Evolutionary conservation across 2,329 filamentous ascomycete species (phyloP).

Genomic region (Coniochaeta prunicola): DNA sequence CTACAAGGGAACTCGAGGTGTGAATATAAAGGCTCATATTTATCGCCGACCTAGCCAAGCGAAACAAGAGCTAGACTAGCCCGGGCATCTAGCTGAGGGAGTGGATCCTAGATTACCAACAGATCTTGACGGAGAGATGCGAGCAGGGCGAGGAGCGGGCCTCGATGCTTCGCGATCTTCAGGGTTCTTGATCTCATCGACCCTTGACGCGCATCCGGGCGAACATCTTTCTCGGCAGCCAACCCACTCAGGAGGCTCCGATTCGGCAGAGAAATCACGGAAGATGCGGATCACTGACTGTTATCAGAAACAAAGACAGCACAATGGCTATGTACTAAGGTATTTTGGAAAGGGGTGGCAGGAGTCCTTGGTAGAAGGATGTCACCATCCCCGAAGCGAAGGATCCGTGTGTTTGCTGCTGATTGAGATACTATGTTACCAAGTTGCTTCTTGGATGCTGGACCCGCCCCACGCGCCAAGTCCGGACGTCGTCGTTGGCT

Average conservation of each 20-base stretch:
- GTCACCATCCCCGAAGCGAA: neutral
- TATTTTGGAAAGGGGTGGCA: too few relatives aligned
- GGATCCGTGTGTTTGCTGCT: neutral
- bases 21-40: neutral
- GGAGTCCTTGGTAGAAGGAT: neutral
- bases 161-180: constrained; percentile 2
- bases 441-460: neutral
- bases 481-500: neutral
- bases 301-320: neutral
- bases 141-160: neutral
- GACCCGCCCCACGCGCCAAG: neutral
- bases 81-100: neutral
- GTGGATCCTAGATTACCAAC: neutral
- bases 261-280: neutral
- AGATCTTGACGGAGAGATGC: neutral
- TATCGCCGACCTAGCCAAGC: neutral
- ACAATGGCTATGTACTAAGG: neutral
- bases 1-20: neutral
- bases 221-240: neutral
- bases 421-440: neutral
- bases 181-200: constrained; percentile 4
- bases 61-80: neutral
- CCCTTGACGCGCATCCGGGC: neutral
- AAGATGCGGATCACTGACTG: neutral
- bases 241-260: neutral